phyloP scores from a whole-genome alignment of 225 moss, liverwort and hornwort genomes.

The Pseudisothecium myosuroides region DNA sequence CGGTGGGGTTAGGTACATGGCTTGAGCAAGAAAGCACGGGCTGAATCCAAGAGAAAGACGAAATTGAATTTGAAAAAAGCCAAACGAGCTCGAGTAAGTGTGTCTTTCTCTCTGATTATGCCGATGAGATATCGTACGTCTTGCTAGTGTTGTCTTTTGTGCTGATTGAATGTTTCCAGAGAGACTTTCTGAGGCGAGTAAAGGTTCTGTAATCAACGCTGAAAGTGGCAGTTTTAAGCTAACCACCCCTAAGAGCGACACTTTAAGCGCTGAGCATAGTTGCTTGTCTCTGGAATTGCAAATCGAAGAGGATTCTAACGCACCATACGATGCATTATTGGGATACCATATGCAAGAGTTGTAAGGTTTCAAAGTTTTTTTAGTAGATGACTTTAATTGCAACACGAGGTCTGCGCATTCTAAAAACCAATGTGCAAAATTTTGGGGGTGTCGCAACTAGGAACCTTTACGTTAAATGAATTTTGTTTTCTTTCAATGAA shows the following conservation, averaged over 20 bases:
- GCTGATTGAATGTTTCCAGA: not conserved
- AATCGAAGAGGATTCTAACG: not conserved
- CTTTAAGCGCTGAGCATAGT: not conserved
- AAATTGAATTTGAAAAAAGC: conserved; percentile 90
- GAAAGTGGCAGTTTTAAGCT: not conserved
- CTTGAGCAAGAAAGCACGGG: conserved; percentile 70
- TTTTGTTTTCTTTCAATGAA: not conserved
- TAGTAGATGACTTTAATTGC: not conserved
- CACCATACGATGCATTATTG: not conserved
- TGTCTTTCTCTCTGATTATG: not conserved
- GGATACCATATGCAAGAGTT: not conserved
- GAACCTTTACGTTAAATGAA: not conserved
- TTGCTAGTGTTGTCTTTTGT: not conserved
- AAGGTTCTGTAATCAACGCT: not conserved
- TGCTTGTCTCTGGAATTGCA: not conserved
- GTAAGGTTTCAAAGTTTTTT: not conserved
- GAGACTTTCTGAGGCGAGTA: not conserved
- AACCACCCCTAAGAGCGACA: not conserved
- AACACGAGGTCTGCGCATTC: not conserved
- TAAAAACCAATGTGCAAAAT: not conserved
- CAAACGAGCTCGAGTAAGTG: conserved; percentile 74
- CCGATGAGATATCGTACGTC: not conserved
- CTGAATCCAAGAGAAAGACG: conserved; percentile 62
- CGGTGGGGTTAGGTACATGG: conserved; percentile 44
- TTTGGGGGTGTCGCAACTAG: not conserved